phyloP scores from a whole-genome alignment of 2,329 filamentous ascomycete species.

The Cladosporium sp. region DNA sequence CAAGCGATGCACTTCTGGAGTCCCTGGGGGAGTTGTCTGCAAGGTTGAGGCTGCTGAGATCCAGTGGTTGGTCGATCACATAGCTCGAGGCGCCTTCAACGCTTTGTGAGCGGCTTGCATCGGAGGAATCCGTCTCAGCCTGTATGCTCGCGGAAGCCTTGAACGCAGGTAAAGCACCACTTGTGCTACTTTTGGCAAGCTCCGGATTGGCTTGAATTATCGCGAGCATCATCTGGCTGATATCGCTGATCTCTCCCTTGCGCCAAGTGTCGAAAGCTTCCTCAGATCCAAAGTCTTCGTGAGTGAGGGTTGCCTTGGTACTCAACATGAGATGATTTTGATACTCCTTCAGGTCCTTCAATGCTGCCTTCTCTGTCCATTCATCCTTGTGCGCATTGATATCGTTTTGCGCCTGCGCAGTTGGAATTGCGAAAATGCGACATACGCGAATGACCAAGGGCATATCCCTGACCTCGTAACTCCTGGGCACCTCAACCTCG shows the following conservation, averaged over 20 bases:
- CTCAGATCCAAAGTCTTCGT: slow-evolving; percentile 84
- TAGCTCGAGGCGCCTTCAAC: slow-evolving; percentile 44
- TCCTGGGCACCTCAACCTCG: slow-evolving; percentile 78
- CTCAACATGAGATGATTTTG: slow-evolving; percentile 82
- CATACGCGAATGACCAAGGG: slow-evolving; percentile 83
- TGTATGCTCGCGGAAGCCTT: slow-evolving; percentile 21
- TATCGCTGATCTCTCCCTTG: slow-evolving; percentile 76
- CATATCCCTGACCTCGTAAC: slow-evolving; percentile 96
- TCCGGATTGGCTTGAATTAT: slow-evolving; percentile 83
- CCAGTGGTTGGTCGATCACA: slow-evolving; percentile 63
- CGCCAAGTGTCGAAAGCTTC: slow-evolving; percentile 89
- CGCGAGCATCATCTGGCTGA: slow-evolving; percentile 90
- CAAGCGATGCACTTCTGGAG: slow-evolving; percentile 24
- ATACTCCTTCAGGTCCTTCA: slow-evolving; percentile 89
- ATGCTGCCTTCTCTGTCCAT: slow-evolving; percentile 89
- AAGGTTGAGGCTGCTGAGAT: slow-evolving; percentile 63
- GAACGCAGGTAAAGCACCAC: slow-evolving; percentile 19
- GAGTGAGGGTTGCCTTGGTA: slow-evolving; percentile 69
- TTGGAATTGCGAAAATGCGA: slow-evolving; percentile 75
- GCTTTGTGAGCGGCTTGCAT: slow-evolving; percentile 44
- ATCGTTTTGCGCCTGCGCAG: slow-evolving; percentile 77
- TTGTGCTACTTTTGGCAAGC: slow-evolving; percentile 68
- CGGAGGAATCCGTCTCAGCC: slow-evolving; percentile 35
- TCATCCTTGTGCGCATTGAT: slow-evolving; percentile 73
- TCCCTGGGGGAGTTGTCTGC: slow-evolving; percentile 44